phyloP scores from a whole-genome alignment of 306 rosid species.

The Dalbergia oliveri region DNA sequence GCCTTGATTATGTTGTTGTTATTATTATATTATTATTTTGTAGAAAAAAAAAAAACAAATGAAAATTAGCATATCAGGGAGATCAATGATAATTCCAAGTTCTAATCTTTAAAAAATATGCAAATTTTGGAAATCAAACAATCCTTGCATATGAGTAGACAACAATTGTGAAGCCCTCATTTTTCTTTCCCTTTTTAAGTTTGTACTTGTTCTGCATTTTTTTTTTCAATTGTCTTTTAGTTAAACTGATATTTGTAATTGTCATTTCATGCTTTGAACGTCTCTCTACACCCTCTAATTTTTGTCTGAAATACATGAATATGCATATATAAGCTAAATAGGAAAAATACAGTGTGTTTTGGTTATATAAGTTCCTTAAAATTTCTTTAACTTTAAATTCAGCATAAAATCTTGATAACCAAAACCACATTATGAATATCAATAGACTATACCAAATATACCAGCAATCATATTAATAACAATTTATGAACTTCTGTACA shows the following conservation, averaged over 20 bases:
- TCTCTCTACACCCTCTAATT: neutral
- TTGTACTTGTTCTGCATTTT: no score
- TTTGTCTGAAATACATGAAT: neutral
- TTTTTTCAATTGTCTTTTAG: no score
- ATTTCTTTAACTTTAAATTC: neutral
- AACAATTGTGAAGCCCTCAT: neutral
- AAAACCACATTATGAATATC: slow-evolving; percentile 5
- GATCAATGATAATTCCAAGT: slow-evolving; percentile 13
- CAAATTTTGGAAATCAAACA: neutral
- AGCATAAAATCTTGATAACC: slow-evolving; percentile 29
- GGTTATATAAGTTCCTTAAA: neutral
- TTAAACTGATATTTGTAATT: no score
- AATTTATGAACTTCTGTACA: slow-evolving; percentile 2
- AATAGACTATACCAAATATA: slow-evolving; percentile 16
- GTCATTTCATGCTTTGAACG: neutral
- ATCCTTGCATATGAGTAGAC: slow-evolving; percentile 19
- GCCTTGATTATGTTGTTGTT: neutral
- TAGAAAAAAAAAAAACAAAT: neutral
- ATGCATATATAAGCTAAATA: neutral
- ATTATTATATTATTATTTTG: neutral
- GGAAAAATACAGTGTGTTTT: neutral
- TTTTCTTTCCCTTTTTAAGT: slow-evolving; percentile 8
- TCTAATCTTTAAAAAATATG: slow-evolving; percentile 12
- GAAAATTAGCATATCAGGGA: neutral
- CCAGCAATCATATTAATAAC: neutral